Conservation (phyloP, 208 protist genomes). For the Leishmania amazonensis region DNA sequence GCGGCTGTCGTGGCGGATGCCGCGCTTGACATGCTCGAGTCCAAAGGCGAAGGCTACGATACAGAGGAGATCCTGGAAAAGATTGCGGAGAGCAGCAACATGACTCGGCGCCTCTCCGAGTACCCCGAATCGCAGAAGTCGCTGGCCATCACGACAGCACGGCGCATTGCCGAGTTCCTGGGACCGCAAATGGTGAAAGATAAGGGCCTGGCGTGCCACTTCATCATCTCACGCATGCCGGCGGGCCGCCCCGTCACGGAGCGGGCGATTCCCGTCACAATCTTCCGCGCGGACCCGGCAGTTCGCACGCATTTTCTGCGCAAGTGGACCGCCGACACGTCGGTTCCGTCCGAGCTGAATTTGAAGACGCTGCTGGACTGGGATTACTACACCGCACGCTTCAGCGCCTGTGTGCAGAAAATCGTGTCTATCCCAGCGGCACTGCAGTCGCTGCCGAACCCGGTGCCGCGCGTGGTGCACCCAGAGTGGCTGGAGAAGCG, state of each 20-base stretch:
- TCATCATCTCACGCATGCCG: constrained; percentile 98
- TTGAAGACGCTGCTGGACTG: constrained; percentile 98
- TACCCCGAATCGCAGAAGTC: constrained; percentile 98
- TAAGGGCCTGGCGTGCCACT: constrained; percentile 96
- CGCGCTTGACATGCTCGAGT: constrained; percentile 97
- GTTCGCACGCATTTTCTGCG: constrained; percentile 92
- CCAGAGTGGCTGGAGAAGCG: constrained; percentile 98
- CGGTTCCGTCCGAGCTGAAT: constrained; percentile 64
- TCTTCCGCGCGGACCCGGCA: constrained; percentile 96
- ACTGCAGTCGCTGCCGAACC: constrained; percentile 97
- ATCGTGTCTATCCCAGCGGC: constrained; percentile 99
- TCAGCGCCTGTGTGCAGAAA: constrained; percentile 98
- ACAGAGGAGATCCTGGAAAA: constrained; percentile 97
- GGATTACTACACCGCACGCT: constrained; percentile 99
- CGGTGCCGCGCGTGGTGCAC: constrained; percentile 96
- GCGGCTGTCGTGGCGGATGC: constrained; percentile 96
- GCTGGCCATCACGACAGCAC: constrained; percentile 97
- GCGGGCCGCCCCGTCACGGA: constrained; percentile 96
- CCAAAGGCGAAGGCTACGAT: constrained; percentile 89
- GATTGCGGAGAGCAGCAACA: constrained; percentile 97
- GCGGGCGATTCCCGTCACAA: constrained; percentile 97
- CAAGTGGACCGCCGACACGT: constrained; percentile 94
- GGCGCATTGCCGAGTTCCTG: constrained; percentile 98
- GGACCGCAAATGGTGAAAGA: constrained; percentile 98
- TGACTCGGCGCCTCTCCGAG: constrained; percentile 95